Base-by-base conservation (phyloP, 1,139 yeast genomes). In the Pichia sp. region DNA sequence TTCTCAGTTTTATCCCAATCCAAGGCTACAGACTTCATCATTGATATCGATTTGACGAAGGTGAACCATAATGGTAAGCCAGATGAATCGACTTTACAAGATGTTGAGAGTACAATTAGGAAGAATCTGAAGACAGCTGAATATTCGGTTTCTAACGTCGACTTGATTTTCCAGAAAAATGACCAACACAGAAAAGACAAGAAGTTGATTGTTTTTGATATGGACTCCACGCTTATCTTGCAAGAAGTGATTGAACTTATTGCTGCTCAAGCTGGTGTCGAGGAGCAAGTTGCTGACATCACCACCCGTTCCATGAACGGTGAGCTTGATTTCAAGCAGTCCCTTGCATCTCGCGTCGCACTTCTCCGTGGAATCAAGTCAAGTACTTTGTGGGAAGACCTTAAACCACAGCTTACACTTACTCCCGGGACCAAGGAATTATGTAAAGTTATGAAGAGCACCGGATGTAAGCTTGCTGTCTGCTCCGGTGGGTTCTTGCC, bases 261-360 rank as follows among this genome's bases (percentile, higher is more conserved):
- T 62, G 99, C 99, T 3, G 90, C 87, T 0, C 83, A 85, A 62
- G 95, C 93, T 14, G 77, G 78, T 59, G 91, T 88, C 33, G 95
- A 88, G 63, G 80, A 76, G 2, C 74, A 85, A 67, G 96, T 89
- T 12, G 84, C 87, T 6, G 81, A 78, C 52, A 92, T 95, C 66
- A 95, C 99, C 4, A 91, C 87, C 48, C 77, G 92, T 45, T 99
- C 99, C 41, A 95, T 95, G 99, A 91, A 92, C 64, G 98, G 98
- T 33, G 97, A 93, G 66, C 75, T 95, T 29, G 98, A 95, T 68
- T 95, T 95, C 74, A 84, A 82, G 60, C 88, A 87, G 64, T 89
- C 97, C 1, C 75, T 95, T 53, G 75, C 76, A 5, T 84, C 82
- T 67, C 80, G 99, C 56, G 98, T 91, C 10, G 73, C 75, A 17